Conservation (phyloP, 1,284 basidiomycete genomes). For the Trichosporon sp. region DNA sequence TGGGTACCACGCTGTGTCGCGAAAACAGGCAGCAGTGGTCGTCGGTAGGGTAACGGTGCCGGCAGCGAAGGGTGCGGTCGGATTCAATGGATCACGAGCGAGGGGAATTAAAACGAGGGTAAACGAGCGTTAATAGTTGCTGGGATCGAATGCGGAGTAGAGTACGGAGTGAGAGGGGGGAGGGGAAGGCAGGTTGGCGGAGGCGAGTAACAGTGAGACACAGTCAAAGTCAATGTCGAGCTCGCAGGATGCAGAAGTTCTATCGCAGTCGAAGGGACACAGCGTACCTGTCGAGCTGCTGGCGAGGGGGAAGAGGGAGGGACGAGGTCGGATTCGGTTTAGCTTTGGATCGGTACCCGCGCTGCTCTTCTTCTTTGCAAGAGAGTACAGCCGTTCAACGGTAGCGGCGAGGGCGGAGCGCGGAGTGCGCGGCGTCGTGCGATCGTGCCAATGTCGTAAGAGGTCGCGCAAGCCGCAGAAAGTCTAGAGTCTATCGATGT, state of each 20-base stretch:
- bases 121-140: background rate
- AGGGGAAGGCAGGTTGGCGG: too few species aligned
- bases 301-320: background rate
- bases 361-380: background rate
- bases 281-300: background rate
- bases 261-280: background rate
- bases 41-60: background rate
- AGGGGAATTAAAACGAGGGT: background rate
- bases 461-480: background rate
- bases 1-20: background rate
- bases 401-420: background rate
- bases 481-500: too few species aligned
- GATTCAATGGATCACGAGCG: background rate
- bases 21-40: background rate
- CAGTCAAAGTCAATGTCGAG: background rate
- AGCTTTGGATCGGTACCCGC: background rate
- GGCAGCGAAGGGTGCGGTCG: background rate
- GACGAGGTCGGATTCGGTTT: background rate
- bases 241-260: background rate
- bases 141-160: background rate
- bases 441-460: constrained; percentile 1
- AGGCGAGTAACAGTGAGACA: background rate
- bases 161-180: background rate
- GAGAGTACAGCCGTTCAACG: background rate
- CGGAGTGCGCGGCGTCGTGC: background rate